phyloP scores from a whole-genome alignment of 2,329 filamentous ascomycete species.

The Talaromyces verruculosus region DNA sequence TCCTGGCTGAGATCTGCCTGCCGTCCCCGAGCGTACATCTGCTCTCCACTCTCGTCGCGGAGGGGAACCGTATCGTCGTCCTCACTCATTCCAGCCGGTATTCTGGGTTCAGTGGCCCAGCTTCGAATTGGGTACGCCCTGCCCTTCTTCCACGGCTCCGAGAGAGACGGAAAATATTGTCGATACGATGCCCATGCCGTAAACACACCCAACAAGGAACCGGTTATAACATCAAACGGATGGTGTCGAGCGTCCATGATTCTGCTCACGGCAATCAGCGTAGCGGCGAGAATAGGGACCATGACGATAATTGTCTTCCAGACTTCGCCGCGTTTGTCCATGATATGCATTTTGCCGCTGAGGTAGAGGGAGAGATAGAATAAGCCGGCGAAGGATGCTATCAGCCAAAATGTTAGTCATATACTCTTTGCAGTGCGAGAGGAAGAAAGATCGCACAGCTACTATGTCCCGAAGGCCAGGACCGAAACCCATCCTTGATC shows the following conservation, averaged over 20 bases:
- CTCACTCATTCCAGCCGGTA: constrained; percentile 27
- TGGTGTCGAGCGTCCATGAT: constrained; percentile 65
- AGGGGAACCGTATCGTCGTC: constrained; percentile 29
- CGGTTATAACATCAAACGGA: constrained; percentile 60
- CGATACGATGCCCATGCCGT: constrained; percentile 56
- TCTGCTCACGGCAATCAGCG: constrained; percentile 56
- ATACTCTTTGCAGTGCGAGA: constrained; percentile 6
- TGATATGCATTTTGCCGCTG: constrained; percentile 59
- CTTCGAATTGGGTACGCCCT: constrained; percentile 59
- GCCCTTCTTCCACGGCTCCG: constrained; percentile 58
- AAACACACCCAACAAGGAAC: constrained; percentile 54
- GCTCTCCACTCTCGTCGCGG: constrained; percentile 36
- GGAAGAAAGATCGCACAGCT: constrained; percentile 48
- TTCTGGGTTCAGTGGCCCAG: constrained; percentile 53
- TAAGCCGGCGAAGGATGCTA: constrained; percentile 59
- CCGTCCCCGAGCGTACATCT: constrained; percentile 21
- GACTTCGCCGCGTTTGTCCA: constrained; percentile 61
- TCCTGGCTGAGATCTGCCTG: background rate
- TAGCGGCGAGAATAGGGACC: constrained; percentile 54
- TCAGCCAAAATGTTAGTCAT: constrained; percentile 19
- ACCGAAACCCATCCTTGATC: constrained; percentile 60
- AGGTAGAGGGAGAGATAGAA: constrained; percentile 62
- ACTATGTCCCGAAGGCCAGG: constrained; percentile 59
- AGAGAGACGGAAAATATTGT: constrained; percentile 60
- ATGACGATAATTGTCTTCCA: constrained; percentile 60